Evolutionary conservation across 2,329 filamentous ascomycete genomes (phyloP), one percentile per base, ranked within the genome.

Genomic region (Hymenoscyphus repandus): DNA sequence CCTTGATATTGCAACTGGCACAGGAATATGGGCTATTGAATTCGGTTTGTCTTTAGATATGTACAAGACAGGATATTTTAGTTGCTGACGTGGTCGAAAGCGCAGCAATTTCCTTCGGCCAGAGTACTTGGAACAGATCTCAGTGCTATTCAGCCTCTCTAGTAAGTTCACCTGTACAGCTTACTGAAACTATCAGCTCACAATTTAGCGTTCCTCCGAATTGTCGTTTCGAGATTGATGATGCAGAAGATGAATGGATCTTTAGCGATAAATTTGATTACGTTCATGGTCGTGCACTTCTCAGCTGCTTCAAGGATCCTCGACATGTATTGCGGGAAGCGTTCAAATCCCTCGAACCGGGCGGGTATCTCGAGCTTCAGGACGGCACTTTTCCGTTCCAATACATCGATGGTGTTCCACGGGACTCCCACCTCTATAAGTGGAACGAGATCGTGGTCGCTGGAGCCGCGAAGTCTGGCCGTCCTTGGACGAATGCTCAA

Each of bases 171-270:
- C 10, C 36, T 10, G 7, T 30, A 17, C 13, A 7, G n/a, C n/a
- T 15, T 13, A 18, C 36, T 9, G n/a, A 37, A 6, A 12, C 18
- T 7, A 15, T 36, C 18, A 20, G 5, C 15, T 33, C 9, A 12
- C 17, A n/a, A 5, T 12, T 6, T 18, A 55, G 57, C 36, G 51
- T 57, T 17, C 76, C 75, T 15, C 70, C 73, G n/a, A 79, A 79
- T 53, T 67, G 76, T 30, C 66, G 67, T n/a, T 79, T 79, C 58
- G 63, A 77, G 46, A 67, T 79, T 15, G 74, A 78, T 54, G 76
- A 79, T 55, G 68, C 72, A 7, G 73, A 77, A 59, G 68, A 74
- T 47, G 65, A 70, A 5, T 80, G 77, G 77, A 64, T 71, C 20
- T 58, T 47, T 6, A 72, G 71, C 48, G 62, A 69, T 2, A 66